Percentiles rank a stretch among this genome's conserved stretches.
Conservation (phyloP, 208 protist genomes). For the Trypanosoma boissoni region DNA sequence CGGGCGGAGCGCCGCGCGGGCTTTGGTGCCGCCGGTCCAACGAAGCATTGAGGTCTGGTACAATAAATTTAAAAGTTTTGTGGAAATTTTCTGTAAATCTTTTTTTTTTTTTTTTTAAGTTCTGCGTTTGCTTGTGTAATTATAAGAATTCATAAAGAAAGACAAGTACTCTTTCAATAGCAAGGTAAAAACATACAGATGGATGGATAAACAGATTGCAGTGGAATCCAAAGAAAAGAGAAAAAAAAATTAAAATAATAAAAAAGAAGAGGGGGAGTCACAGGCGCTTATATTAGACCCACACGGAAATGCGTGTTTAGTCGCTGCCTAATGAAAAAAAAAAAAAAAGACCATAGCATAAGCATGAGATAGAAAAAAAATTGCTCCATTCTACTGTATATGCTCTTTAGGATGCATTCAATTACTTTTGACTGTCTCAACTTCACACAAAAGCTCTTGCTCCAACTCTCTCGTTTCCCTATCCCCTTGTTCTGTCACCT, state of each 20-base stretch:
- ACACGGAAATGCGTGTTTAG: neutral
- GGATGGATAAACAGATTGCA: slow-evolving; percentile 3
- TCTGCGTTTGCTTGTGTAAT: no score
- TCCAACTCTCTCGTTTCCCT: no score
- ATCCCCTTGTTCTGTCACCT: no score
- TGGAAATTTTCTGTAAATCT: neutral
- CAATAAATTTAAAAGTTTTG: neutral
- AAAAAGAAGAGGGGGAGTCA: neutral
- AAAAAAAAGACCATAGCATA: no score
- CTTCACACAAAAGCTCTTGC: no score
- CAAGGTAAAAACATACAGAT: no score
- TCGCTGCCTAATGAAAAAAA: neutral
- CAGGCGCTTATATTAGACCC: neutral
- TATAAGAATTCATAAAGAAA: slow-evolving; percentile 25
- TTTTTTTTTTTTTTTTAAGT: no score
- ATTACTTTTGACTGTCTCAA: no score
- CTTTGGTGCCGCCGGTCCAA: slow-evolving; percentile 37
- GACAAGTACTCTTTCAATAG: no score
- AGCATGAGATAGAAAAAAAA: no score
- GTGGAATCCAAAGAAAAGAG: slow-evolving; percentile 3
- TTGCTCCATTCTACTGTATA: no score
- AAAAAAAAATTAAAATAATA: slow-evolving; percentile 12
- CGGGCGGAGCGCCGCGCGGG: slow-evolving; percentile 21
- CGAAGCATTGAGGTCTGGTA: slow-evolving; percentile 23
- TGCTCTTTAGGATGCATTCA: no score